phyloP scores from a whole-genome alignment of 352 stramenopile species.

The Thalassiosira livingstoniorum region DNA sequence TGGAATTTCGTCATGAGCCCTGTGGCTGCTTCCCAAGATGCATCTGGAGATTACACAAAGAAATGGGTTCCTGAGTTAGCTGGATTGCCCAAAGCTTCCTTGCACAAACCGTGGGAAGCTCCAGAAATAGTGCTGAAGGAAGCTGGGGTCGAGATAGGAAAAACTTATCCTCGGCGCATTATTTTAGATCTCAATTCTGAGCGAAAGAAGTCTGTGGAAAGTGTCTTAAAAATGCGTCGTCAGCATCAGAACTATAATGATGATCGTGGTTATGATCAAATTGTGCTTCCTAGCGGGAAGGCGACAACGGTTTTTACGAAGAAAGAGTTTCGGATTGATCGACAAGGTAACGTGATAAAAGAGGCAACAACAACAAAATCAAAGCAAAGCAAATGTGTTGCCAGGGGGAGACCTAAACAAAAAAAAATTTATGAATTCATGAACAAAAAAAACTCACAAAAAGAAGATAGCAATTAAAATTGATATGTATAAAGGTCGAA shows the following conservation, averaged over 20 bases:
- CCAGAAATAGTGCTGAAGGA: slow-evolving; percentile 30
- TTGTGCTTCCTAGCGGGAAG: slow-evolving; percentile 46
- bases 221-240: slow-evolving; percentile 47
- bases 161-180: slow-evolving; percentile 53
- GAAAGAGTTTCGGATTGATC: slow-evolving; percentile 65
- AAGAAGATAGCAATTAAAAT: no score
- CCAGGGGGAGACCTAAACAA: not conserved
- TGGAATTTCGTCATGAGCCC: slow-evolving; percentile 68
- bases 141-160: slow-evolving; percentile 39
- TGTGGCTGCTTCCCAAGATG: slow-evolving; percentile 51
- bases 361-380: not conserved
- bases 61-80: slow-evolving; percentile 58
- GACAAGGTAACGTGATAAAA: slow-evolving; percentile 1
- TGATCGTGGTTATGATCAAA: slow-evolving; percentile 56
- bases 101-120: slow-evolving; percentile 63
- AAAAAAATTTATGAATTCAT: no score
- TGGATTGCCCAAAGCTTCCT: slow-evolving; percentile 30
- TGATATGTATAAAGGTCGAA: no score
- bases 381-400: not conserved
- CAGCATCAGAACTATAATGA: slow-evolving; percentile 49
- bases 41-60: slow-evolving; percentile 54
- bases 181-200: slow-evolving; percentile 49
- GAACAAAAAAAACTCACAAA: no score
- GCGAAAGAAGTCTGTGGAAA: slow-evolving; percentile 44
- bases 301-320: slow-evolving; percentile 62